A percentile compares a stretch with the other conserved stretches of the same genome.
These are phyloP conservation scores for Pseudogymnoascus sp. DNA, from an alignment of 2,329 filamentous ascomycete genomes.

Conservation along the genomic window DNA sequence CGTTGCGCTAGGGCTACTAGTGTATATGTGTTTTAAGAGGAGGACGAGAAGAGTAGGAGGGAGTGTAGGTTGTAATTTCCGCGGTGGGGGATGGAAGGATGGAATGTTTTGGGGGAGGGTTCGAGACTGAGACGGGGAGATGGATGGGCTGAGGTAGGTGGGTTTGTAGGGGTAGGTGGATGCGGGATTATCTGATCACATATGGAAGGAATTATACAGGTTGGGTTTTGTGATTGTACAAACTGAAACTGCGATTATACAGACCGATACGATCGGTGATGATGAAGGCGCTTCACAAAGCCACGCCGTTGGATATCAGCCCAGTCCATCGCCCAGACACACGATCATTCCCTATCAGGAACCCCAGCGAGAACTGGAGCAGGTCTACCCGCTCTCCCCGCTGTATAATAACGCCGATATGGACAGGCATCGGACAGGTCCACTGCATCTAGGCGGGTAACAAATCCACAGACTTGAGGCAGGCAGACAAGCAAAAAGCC, in stretches of 20 bases:
- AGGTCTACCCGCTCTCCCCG: neutral
- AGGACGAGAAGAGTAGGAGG: neutral
- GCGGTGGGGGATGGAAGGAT: neutral
- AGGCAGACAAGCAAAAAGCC: too few relatives aligned
- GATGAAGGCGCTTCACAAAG: neutral
- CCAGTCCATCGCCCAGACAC: neutral
- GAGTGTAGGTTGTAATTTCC: neutral
- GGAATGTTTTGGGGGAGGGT: neutral
- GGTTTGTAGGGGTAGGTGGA: neutral
- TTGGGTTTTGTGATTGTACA: too few relatives aligned
- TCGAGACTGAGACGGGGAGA: neutral
- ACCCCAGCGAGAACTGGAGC: neutral
- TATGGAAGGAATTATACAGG: too few relatives aligned
- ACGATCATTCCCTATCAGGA: neutral
- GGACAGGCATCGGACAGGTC: neutral
- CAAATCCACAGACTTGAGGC: neutral
- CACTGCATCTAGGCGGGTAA: neutral
- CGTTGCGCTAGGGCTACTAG: neutral
- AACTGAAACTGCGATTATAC: neutral
- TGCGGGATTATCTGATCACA: too few relatives aligned
- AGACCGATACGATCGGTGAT: neutral
- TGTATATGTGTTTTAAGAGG: neutral
- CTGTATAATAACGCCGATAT: neutral
- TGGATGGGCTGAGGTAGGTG: neutral
- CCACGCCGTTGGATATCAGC: neutral